Base-by-base conservation (phyloP, 2,329 filamentous ascomycete genomes). In the Pseudogymnoascus sp. region DNA sequence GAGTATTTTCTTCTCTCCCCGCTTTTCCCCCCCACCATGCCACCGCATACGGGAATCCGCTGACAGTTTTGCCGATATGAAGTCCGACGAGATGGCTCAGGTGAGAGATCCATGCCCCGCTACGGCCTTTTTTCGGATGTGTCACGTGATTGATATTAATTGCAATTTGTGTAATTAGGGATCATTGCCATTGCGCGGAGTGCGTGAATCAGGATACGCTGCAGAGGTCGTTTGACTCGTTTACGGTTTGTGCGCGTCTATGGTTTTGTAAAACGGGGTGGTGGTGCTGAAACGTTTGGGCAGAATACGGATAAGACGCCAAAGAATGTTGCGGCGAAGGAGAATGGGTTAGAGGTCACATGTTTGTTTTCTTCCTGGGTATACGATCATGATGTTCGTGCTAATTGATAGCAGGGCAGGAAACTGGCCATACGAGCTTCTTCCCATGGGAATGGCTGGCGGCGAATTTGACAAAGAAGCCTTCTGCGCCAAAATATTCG, bases 171-270 rank as follows among this genome's bases (percentile, higher is more conserved):
- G 5, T n/a, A n/a, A n/a, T 20, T 54, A 71, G 88, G 64, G 88
- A 91, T 67, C 88, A 90, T 68, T 92, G 89, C 69, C 86, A 84
- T 62, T 92, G 88, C 69, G 67, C 72, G 1, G 71, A 76, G 63
- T 91, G 89, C 69, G 78, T 88, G 22, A 86, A 91, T 71, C 81
- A 82, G 61, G 81, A 85, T 63, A 92, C 89, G 4, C 83, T 79
- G 71, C 89, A 92, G 72, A 77, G 87, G 25, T 80, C 82, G 58
- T 78, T 88, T 61, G 81, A 90, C 67, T 89, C 85, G 0, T 90
- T 90, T 67, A 77, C 80, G 61, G 84, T 88, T 70, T 66, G 76
- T 68, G n/a, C 18, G 12, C n/a, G 16, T 8, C 38, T 58, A 12
- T 12, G 34, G 11, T 25, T 22, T 41, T 35, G 37, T 11, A 57